Evolutionary conservation across 495 filamentous ascomycete species (phyloP).

Genomic region (Aspergillus haitiensis): DNA sequence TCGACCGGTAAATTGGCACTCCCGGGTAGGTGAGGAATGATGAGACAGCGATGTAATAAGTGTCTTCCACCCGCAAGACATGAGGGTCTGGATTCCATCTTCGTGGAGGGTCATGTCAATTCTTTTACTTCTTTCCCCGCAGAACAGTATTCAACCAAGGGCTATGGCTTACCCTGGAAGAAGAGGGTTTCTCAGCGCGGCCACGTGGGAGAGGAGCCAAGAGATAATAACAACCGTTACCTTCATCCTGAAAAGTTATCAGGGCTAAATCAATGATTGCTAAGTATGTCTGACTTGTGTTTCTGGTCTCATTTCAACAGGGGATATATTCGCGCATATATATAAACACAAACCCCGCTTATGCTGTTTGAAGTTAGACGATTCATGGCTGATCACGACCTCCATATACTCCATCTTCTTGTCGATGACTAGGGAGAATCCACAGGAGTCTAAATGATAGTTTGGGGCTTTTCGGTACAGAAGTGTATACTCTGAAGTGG

Average conservation of each 20-base stretch:
- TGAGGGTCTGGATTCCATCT: not conserved
- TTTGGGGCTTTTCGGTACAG: not conserved
- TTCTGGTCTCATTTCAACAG: too few relatives aligned
- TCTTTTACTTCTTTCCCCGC: not conserved
- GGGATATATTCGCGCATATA: too few relatives aligned
- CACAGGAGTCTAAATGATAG: not conserved
- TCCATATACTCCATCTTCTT: too few relatives aligned
- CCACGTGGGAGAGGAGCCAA: not conserved
- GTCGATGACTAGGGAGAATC: not conserved
- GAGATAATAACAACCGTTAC: not conserved
- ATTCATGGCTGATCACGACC: too few relatives aligned
- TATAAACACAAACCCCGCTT: too few relatives aligned
- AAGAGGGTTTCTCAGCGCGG: not conserved
- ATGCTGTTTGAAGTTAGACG: too few relatives aligned
- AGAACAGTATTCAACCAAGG: not conserved
- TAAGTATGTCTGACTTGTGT: not conserved
- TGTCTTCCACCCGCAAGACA: not conserved
- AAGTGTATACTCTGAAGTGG: not conserved
- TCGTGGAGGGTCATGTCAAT: not conserved
- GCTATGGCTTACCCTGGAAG: not conserved
- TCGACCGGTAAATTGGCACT: constrained; percentile 4
- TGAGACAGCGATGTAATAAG: not conserved
- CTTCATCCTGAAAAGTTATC: not conserved
- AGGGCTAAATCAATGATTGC: not conserved
- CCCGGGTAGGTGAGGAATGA: not conserved